Evolutionary conservation across 257 asterid species (phyloP).

Genomic region (Nicotiana knightiana): DNA sequence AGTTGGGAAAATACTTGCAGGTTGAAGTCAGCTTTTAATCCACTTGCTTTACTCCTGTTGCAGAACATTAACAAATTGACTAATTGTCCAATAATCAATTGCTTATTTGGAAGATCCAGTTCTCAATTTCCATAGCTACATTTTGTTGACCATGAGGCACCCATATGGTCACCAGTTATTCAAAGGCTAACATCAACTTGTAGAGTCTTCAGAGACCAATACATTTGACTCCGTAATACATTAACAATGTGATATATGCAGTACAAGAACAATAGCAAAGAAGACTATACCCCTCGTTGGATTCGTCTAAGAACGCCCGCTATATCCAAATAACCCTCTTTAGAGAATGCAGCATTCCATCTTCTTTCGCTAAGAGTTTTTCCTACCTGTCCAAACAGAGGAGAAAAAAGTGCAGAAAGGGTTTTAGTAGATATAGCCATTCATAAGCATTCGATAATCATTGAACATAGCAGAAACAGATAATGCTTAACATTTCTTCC

Average conservation of each 20-base stretch:
- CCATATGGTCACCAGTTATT: not conserved
- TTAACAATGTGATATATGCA: conserved; percentile 7
- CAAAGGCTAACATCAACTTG: not conserved
- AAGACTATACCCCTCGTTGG: conserved; percentile 79
- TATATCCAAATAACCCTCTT: conserved; percentile 81
- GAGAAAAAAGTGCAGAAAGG: not conserved
- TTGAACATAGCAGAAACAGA: not conserved
- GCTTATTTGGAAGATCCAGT: not conserved
- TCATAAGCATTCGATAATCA: not conserved
- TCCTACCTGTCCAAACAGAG: conserved; percentile 53
- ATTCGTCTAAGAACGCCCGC: conserved; percentile 93
- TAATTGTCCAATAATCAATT: not conserved
- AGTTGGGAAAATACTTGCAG: not conserved
- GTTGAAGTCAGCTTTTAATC: conserved; percentile 1
- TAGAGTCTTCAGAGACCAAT: not conserved
- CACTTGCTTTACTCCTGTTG: not conserved
- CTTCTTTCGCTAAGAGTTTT: conserved; percentile 89
- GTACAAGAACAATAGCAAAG: not conserved
- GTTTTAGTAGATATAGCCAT: not conserved
- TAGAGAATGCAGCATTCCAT: conserved; percentile 85
- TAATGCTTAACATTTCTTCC: not conserved
- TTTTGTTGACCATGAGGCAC: not conserved
- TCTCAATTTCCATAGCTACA: not conserved
- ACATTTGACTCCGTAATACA: conserved; percentile 5
- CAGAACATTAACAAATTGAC: not conserved